phyloP scores from a whole-genome alignment of 441 rosid genomes.

The Melastoma candidum region DNA sequence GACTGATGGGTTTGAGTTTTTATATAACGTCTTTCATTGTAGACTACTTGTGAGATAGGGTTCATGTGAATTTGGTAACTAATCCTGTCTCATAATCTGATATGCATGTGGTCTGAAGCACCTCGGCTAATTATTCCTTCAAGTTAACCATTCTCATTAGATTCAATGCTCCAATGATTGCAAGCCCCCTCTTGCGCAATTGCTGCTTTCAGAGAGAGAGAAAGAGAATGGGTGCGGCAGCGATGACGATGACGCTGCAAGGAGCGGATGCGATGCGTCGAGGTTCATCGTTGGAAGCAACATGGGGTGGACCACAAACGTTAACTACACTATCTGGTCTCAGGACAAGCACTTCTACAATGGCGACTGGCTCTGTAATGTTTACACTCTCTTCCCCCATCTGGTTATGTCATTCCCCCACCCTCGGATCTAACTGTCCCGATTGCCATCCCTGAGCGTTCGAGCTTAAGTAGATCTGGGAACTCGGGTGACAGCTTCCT shows the following conservation, averaged over 20 bases:
- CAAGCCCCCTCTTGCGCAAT: too few species aligned
- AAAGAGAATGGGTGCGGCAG: slow-evolving; percentile 10
- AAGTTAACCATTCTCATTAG: too few species aligned
- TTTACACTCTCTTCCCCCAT: slow-evolving; percentile 3
- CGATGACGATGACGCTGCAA: slow-evolving; percentile 26
- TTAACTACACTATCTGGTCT: slow-evolving; percentile 79
- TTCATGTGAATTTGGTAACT: too few species aligned
- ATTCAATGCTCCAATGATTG: too few species aligned
- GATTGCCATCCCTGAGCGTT: not conserved
- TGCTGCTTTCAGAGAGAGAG: slow-evolving; percentile 11
- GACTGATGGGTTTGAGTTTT: too few species aligned
- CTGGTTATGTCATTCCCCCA: not conserved
- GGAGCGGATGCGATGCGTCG: slow-evolving; percentile 26
- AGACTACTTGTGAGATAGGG: too few species aligned
- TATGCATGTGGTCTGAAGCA: too few species aligned
- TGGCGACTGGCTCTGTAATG: slow-evolving; percentile 92
- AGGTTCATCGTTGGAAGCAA: slow-evolving; percentile 51
- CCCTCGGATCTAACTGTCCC: slow-evolving; percentile 23
- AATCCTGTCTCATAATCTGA: too few species aligned
- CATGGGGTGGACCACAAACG: slow-evolving; percentile 51
- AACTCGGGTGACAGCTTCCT: not conserved
- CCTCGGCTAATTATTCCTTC: too few species aligned
- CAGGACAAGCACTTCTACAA: slow-evolving; percentile 63
- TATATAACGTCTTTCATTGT: too few species aligned
- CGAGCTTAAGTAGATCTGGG: slow-evolving; percentile 5